These are phyloP conservation scores for Gossypium davidsonii DNA, from an alignment of 441 rosid genomes.

Conservation along the genomic window DNA sequence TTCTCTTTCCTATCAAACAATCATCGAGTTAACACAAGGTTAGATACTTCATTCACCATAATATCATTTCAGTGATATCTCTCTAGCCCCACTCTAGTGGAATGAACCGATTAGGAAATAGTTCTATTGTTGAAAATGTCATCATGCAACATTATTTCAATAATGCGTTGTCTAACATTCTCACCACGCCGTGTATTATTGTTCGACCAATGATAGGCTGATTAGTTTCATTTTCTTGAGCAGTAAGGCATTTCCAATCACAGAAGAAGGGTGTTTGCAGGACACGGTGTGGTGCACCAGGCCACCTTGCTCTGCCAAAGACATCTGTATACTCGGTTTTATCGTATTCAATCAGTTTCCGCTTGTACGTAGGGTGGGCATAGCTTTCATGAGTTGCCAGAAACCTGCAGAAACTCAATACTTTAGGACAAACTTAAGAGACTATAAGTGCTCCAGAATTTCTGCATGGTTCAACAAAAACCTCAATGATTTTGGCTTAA, in stretches of 20 bases:
- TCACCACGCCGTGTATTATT: constrained; percentile 55
- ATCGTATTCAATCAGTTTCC: constrained; percentile 52
- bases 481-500: not conserved
- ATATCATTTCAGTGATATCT: not conserved
- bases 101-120: not conserved
- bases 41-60: not conserved
- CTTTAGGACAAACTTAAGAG: not conserved
- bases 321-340: constrained; percentile 63
- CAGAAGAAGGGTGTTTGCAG: constrained; percentile 55
- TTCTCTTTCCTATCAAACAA: constrained; percentile 56
- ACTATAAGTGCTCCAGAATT: not conserved
- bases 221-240: constrained; percentile 45
- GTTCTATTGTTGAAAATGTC: not conserved
- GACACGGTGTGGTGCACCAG: constrained; percentile 70
- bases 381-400: constrained; percentile 74
- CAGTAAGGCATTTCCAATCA: constrained; percentile 53
- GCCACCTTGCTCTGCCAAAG: constrained; percentile 84
- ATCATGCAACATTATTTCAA: not conserved
- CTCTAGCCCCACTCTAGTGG: not conserved
- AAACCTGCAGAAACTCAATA: constrained; percentile 43
- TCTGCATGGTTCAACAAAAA: not conserved
- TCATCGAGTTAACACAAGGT: not conserved
- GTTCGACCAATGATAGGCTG: constrained; percentile 76
- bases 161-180: constrained; percentile 8
- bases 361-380: constrained; percentile 76